Conservation (phyloP, 2,329 filamentous ascomycete genomes). For the Aureobasidium melanogenum region DNA sequence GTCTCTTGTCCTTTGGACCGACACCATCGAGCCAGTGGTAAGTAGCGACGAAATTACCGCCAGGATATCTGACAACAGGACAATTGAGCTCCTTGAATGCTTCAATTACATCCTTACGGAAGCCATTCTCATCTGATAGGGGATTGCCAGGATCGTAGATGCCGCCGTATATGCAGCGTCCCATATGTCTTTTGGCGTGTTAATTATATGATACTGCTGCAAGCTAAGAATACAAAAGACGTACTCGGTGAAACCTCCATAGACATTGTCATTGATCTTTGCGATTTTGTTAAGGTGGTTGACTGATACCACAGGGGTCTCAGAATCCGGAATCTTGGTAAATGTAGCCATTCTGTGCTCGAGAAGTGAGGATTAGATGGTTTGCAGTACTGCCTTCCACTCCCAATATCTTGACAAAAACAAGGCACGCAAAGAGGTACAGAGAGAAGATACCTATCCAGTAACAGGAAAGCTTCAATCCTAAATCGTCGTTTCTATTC, state of each 20-base stretch:
- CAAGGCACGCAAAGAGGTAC: not conserved
- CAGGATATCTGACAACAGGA: constrained; percentile 72
- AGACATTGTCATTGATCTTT: constrained; percentile 71
- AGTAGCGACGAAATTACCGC: constrained; percentile 76
- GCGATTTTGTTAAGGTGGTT: constrained; percentile 57
- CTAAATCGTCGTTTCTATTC: not conserved
- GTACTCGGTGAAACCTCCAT: constrained; percentile 78
- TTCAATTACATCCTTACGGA: constrained; percentile 68
- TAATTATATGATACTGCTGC: not conserved
- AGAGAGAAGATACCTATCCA: not conserved
- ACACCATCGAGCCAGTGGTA: constrained; percentile 82
- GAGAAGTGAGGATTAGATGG: not conserved
- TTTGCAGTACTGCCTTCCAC: not conserved
- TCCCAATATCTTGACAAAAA: not conserved
- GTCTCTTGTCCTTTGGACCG: constrained; percentile 62
- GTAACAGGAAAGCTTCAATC: not conserved
- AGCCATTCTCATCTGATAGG: constrained; percentile 67
- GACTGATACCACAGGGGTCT: constrained; percentile 56
- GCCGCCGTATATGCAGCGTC: constrained; percentile 78
- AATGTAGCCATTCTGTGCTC: constrained; percentile 57
- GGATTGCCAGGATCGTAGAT: constrained; percentile 68
- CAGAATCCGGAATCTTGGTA: constrained; percentile 54
- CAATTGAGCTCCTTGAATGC: constrained; percentile 65
- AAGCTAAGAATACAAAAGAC: constrained; percentile 20
- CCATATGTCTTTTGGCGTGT: constrained; percentile 59